Percentiles rank a stretch among this genome's conserved stretches.
These are phyloP conservation scores for Lentinula edodes DNA, from an alignment of 768 basidiomycete genomes.

Conservation along the genomic window DNA sequence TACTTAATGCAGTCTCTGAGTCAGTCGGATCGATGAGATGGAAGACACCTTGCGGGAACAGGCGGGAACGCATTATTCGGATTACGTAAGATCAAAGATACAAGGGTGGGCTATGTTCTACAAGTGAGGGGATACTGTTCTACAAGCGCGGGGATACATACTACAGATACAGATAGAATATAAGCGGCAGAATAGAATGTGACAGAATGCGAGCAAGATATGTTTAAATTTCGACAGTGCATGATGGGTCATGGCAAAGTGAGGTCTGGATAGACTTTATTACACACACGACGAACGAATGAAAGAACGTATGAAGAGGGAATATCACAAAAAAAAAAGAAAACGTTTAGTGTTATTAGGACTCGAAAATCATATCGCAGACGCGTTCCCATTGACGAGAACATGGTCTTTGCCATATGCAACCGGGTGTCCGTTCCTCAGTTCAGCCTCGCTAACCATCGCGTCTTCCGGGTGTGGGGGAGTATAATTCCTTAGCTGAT, in stretches of 20 bases:
- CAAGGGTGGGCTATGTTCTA: background rate
- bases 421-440: constrained; percentile 28
- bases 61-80: background rate
- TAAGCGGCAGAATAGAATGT: background rate
- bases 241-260: too few species aligned
- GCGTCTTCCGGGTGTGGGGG: constrained; percentile 74
- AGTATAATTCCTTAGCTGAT: constrained; percentile 55
- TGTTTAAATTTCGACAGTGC: too few species aligned
- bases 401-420: constrained; percentile 16
- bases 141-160: too few species aligned
- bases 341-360: background rate
- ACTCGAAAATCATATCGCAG: background rate
- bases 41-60: background rate
- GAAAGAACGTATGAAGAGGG: too few species aligned
- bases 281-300: too few species aligned
- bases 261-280: too few species aligned
- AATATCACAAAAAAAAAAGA: too few species aligned
- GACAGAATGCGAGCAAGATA: too few species aligned
- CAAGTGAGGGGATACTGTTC: too few species aligned
- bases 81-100: background rate
- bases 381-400: constrained; percentile 2
- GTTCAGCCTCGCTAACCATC: constrained; percentile 64
- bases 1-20: too few species aligned
- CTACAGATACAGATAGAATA: background rate
- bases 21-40: too few species aligned